Conservation (phyloP, 306 rosid species). For the Echinosophora koreensis region DNA sequence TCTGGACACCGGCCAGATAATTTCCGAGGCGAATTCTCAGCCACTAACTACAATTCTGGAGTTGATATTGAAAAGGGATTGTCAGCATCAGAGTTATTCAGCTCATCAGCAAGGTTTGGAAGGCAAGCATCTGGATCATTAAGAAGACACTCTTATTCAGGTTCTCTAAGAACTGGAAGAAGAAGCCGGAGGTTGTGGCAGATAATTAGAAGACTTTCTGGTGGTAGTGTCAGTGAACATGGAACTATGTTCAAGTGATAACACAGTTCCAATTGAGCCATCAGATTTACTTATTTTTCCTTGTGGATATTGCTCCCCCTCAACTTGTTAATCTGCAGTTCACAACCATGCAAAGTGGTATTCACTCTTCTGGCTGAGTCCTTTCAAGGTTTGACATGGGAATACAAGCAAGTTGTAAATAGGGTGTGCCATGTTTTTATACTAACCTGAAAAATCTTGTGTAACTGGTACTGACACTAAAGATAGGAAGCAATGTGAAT, state of each 20-base stretch:
- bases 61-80: slow-evolving; percentile 63
- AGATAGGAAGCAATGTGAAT: slow-evolving; percentile 44
- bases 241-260: slow-evolving; percentile 61
- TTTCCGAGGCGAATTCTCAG: slow-evolving; percentile 61
- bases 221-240: slow-evolving; percentile 88
- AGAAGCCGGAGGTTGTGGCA: slow-evolving; percentile 75
- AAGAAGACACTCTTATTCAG: slow-evolving; percentile 78
- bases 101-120: slow-evolving; percentile 62
- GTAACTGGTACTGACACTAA: slow-evolving; percentile 22
- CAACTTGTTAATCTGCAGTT: slow-evolving; percentile 33
- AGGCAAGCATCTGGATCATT: slow-evolving; percentile 67
- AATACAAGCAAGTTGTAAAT: slow-evolving; percentile 52
- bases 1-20: slow-evolving; percentile 62
- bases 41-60: slow-evolving; percentile 54
- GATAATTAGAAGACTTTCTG: slow-evolving; percentile 67
- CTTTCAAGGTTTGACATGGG: slow-evolving; percentile 42
- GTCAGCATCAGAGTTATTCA: slow-evolving; percentile 65
- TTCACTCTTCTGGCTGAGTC: slow-evolving; percentile 10
- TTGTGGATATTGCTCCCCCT: slow-evolving; percentile 32
- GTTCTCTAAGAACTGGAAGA: slow-evolving; percentile 71
- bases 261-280: slow-evolving; percentile 51
- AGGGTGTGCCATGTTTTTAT: slow-evolving; percentile 37
- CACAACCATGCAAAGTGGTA: slow-evolving; percentile 25
- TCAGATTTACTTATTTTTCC: slow-evolving; percentile 8
- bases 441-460: slow-evolving; percentile 41